phyloP scores from a whole-genome alignment of 148 eudicot genomes.

The Spergularia bocconei region DNA sequence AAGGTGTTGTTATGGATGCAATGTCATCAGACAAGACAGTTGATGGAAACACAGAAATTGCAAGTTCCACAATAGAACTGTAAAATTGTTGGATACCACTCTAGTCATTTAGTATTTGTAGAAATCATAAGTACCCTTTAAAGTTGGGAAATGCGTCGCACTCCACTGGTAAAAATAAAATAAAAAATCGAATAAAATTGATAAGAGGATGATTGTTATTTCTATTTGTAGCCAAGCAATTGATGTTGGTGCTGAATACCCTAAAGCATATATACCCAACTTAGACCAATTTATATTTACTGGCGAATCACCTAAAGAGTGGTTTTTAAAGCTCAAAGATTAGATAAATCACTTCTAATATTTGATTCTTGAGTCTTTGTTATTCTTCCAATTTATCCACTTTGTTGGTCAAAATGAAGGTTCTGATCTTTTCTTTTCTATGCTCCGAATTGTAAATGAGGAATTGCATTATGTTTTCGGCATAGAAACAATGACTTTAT shows the following conservation, averaged over 20 bases:
- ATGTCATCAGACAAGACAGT: too few species aligned
- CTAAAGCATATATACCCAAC: constrained; percentile 15
- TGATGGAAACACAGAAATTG: too few species aligned
- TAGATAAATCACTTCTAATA: neutral
- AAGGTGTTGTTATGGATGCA: too few species aligned
- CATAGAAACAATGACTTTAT: too few species aligned
- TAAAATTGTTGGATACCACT: too few species aligned
- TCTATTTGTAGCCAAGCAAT: constrained; percentile 27
- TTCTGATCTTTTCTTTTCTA: neutral
- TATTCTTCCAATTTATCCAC: neutral
- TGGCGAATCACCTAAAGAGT: constrained; percentile 9
- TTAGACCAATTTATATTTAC: neutral
- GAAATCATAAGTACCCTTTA: too few species aligned
- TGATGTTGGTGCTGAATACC: constrained; percentile 19
- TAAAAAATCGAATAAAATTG: neutral
- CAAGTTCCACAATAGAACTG: too few species aligned
- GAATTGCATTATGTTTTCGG: too few species aligned
- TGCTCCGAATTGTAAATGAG: too few species aligned
- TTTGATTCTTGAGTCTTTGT: neutral
- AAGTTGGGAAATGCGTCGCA: neutral
- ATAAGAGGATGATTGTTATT: constrained; percentile 1
- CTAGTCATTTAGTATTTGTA: neutral
- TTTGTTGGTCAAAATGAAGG: neutral
- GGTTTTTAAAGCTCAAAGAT: neutral
- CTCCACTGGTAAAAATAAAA: neutral